Base-by-base conservation (phyloP, 129 eudicot genomes). In the sunflower (Helianthus annuus) region DNA sequence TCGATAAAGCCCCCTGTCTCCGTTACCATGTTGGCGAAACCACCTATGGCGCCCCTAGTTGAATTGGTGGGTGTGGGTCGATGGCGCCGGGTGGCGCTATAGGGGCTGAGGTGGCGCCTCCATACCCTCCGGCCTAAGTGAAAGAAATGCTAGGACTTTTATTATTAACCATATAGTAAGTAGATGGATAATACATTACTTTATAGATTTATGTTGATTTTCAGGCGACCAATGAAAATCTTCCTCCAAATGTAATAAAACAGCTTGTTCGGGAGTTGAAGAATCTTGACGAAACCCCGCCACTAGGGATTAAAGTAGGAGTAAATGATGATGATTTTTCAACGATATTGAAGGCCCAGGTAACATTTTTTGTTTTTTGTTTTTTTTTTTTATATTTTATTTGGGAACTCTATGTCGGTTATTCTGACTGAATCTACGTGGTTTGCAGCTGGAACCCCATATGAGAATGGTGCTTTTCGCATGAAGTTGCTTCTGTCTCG, bases 381-480 rank as follows among this genome's bases (percentile, higher is more conserved):
- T n/a, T n/a, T n/a, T n/a, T n/a, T n/a, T n/a, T n/a, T n/a, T n/a
- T n/a, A 1, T 40, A 56, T 7, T 40, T 61, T 32, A 2, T 40
- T 40, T 40, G 45, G 9, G 45, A 40, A 40, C 45, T 0, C 2
- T 40, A 42, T 7, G 45, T 6, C 45, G 6, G 45, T 40, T 52
- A 10, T 55, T 75, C 80, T 82, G 64, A 64, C 68, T 58, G 59
- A 32, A 63, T 67, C 6, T 40, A 52, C 77, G 27, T 44, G 9
- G 49, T 72, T 5, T 95, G 86, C 96, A 95, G 99, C 96, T 76
- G 96, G 99, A 54, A 95, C 99, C 64, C 99, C 99, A 39, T 95
- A 95, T 39, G 99, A 95, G 55, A 95, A 84, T 60, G 99, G 99
- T 10, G 79, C 88, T 67, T 94, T 94, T 34, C 94, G 94, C 71